phyloP scores from a whole-genome alignment of 257 asterid species.

The Perilla frutescens region DNA sequence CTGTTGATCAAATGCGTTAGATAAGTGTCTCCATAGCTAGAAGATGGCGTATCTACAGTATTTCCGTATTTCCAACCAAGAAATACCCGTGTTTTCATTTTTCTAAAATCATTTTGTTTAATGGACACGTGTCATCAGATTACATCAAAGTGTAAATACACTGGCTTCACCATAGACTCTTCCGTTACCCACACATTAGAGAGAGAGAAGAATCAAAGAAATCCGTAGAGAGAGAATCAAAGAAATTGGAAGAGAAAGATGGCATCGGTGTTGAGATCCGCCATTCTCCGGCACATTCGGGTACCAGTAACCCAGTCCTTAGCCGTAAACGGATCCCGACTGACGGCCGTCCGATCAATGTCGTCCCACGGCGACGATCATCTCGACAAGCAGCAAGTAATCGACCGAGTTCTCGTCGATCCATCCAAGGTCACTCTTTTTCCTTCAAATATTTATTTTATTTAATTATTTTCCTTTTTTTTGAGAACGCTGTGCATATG shows the following conservation, averaged over 20 bases:
- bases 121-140: too few species aligned
- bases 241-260: slow-evolving; percentile 38
- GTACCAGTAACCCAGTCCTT: slow-evolving; percentile 52
- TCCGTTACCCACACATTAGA: too few species aligned
- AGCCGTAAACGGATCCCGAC: slow-evolving; percentile 47
- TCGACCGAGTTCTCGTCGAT: slow-evolving; percentile 77
- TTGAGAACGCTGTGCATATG: not conserved
- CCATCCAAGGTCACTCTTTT: slow-evolving; percentile 66
- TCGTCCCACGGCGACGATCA: slow-evolving; percentile 89
- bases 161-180: too few species aligned
- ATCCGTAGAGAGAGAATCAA: not conserved
- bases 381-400: slow-evolving; percentile 67
- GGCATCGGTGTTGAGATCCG: slow-evolving; percentile 85
- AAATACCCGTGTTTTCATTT: too few species aligned
- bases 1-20: too few species aligned
- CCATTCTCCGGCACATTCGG: slow-evolving; percentile 69
- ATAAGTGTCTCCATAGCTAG: too few species aligned
- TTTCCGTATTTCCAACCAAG: too few species aligned
- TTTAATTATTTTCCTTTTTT: not conserved
- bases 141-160: too few species aligned
- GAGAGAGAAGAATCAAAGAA: slow-evolving; percentile 13
- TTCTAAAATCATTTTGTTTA: too few species aligned
- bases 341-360: slow-evolving; percentile 69
- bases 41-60: too few species aligned
- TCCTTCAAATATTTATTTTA: not conserved